Conservation (phyloP, 2,329 filamentous ascomycete species). For the Fusarium mexicanum region DNA sequence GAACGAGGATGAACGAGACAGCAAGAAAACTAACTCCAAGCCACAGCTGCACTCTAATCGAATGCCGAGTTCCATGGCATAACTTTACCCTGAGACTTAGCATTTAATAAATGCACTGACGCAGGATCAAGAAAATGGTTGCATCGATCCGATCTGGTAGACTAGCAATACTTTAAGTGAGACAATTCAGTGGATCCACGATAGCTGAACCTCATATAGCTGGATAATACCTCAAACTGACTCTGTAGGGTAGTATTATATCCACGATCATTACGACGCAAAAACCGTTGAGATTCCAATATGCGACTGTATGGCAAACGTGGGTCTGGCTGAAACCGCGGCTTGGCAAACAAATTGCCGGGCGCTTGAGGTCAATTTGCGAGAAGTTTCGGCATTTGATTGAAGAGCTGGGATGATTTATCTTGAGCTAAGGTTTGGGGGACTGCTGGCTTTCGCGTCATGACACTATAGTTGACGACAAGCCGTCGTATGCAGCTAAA, state of each 20-base stretch:
- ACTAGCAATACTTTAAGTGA: not conserved
- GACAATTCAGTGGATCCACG: not conserved
- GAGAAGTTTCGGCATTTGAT: not conserved
- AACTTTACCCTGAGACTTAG: not conserved
- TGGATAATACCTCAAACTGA: not conserved
- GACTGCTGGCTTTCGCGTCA: not conserved
- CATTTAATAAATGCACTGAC: not conserved
- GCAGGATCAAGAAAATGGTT: not conserved
- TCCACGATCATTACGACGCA: not conserved
- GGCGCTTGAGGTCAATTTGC: not conserved
- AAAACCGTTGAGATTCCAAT: not conserved
- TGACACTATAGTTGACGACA: not conserved
- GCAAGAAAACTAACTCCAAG: not conserved
- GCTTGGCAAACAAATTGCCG: not conserved
- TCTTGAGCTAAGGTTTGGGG: no score
- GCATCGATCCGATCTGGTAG: not conserved
- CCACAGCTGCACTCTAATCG: not conserved
- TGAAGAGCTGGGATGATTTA: not conserved
- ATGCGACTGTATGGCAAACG: not conserved
- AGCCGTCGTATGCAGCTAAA: not conserved
- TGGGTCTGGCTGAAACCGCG: not conserved
- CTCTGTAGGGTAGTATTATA: not conserved
- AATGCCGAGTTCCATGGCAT: not conserved
- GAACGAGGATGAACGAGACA: not conserved
- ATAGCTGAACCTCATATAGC: not conserved